These are phyloP conservation scores for Austroboletus niveus DNA, from an alignment of 1,284 basidiomycete species.

Conservation along the genomic window DNA sequence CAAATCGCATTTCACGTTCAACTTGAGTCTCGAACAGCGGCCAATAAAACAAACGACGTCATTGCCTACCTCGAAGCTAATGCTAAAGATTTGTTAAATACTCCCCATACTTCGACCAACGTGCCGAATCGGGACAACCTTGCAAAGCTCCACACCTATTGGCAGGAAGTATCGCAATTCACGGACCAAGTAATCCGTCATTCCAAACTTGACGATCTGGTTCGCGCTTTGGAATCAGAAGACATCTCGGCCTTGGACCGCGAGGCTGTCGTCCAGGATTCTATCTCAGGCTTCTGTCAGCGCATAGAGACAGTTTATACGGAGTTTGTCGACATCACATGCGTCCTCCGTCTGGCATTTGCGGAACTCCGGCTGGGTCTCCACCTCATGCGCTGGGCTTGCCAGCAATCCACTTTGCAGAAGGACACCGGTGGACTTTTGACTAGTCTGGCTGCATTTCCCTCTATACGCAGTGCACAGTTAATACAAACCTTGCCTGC, in stretches of 20 bases:
- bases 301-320: slow-evolving; percentile 56
- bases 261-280: slow-evolving; percentile 65
- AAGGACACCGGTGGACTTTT: slow-evolving; percentile 18
- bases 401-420: slow-evolving; percentile 10
- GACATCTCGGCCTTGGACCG: slow-evolving; percentile 43
- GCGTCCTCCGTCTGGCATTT: slow-evolving; percentile 65
- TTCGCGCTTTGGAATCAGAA: slow-evolving; percentile 33
- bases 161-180: slow-evolving; percentile 81
- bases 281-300: slow-evolving; percentile 61
- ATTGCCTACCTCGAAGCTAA: slow-evolving; percentile 44
- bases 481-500: slow-evolving; percentile 29
- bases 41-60: slow-evolving; percentile 54
- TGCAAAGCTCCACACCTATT: slow-evolving; percentile 69
- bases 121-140: slow-evolving; percentile 47
- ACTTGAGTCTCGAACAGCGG: slow-evolving; percentile 63
- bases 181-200: slow-evolving; percentile 50
- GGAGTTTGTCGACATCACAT: slow-evolving; percentile 69
- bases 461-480: slow-evolving; percentile 45
- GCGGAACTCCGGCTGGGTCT: slow-evolving; percentile 77
- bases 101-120: slow-evolving; percentile 22
- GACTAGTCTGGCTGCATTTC: slow-evolving; percentile 51
- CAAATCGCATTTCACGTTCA: slow-evolving; percentile 59
- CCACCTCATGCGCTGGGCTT: slow-evolving; percentile 44
- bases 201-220: slow-evolving; percentile 46
- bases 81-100: slow-evolving; percentile 33